phyloP scores from a whole-genome alignment of 345 rosid genomes.

The Microthlaspi erraticum region DNA sequence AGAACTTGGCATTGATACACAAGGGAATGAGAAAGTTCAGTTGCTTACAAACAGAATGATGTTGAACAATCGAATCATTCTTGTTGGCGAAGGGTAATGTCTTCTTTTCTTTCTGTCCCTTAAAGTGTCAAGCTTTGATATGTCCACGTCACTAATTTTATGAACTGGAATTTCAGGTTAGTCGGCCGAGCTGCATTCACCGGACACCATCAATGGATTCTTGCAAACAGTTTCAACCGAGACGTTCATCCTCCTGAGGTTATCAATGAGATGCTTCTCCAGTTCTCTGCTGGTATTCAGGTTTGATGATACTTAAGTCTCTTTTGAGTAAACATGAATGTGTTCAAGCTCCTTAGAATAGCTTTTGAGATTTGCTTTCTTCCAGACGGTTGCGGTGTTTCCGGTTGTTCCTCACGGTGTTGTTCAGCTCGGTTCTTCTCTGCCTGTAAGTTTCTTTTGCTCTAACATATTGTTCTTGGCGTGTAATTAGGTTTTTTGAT shows the following conservation, averaged over 20 bases:
- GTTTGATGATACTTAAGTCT: constrained; percentile 49
- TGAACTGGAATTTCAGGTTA: constrained; percentile 50
- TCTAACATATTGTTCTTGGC: background rate
- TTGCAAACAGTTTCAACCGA: constrained; percentile 57
- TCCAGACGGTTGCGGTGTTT: constrained; percentile 84
- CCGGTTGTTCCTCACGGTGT: constrained; percentile 88
- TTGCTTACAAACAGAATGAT: constrained; percentile 77
- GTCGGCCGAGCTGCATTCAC: constrained; percentile 93
- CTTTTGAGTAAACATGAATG: background rate
- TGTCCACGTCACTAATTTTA: background rate
- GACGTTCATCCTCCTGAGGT: constrained; percentile 83
- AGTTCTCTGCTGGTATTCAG: constrained; percentile 92
- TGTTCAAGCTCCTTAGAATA: background rate
- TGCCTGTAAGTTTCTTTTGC: constrained; percentile 57
- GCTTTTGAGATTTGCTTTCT: constrained; percentile 21
- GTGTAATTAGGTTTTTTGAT: background rate
- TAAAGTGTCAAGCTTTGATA: constrained; percentile 10
- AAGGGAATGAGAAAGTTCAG: constrained; percentile 51
- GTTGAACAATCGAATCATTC: constrained; percentile 66
- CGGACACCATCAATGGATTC: constrained; percentile 86
- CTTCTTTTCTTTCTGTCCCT: background rate
- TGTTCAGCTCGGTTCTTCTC: constrained; percentile 85
- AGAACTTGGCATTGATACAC: constrained; percentile 47
- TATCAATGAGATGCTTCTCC: constrained; percentile 71
- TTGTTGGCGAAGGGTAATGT: constrained; percentile 86